Percentiles rank a stretch among this genome's conserved stretches.
Conservation (phyloP, 768 basidiomycete species). For the Russula griseocarnosa region DNA sequence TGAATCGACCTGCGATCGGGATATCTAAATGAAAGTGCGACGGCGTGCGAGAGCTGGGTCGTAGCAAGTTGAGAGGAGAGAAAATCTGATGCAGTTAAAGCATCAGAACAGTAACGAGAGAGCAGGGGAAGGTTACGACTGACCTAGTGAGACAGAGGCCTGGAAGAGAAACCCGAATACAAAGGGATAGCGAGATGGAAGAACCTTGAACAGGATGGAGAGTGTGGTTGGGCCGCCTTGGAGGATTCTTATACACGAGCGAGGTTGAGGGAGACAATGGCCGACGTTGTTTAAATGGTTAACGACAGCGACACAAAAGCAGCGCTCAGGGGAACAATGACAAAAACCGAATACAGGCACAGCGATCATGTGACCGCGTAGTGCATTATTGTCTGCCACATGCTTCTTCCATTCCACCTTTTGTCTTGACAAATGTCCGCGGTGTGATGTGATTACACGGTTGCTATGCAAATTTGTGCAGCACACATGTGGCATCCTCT, state of each 20-base stretch:
- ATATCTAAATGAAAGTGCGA: conserved; percentile 27
- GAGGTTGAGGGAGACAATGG: conserved; percentile 34
- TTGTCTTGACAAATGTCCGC: conserved; percentile 6
- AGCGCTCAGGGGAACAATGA: conserved; percentile 25
- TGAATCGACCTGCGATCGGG: conserved; percentile 31
- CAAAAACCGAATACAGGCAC: conserved; percentile 30
- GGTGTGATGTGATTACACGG: not conserved
- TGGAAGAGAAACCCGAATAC: conserved; percentile 24
- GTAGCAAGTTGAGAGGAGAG: conserved; percentile 29
- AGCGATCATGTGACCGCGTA: conserved; percentile 32
- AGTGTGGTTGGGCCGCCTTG: not conserved
- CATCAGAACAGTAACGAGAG: not conserved
- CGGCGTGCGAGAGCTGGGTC: conserved; percentile 30
- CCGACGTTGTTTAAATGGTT: conserved; percentile 25
- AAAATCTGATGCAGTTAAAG: conserved; percentile 11
- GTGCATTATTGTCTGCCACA: conserved; percentile 18
- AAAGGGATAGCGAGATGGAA: conserved; percentile 7
- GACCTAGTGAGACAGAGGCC: conserved; percentile 12
- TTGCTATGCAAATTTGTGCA: conserved; percentile 8
- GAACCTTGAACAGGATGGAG: conserved; percentile 21
- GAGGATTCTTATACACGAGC: conserved; percentile 34
- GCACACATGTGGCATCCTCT: not conserved
- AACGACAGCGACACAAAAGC: conserved; percentile 35
- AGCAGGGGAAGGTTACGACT: not conserved
- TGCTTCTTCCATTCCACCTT: not conserved